These are phyloP conservation scores for Verticillium nubilum DNA, from an alignment of 2,329 filamentous ascomycete species.

Conservation along the genomic window DNA sequence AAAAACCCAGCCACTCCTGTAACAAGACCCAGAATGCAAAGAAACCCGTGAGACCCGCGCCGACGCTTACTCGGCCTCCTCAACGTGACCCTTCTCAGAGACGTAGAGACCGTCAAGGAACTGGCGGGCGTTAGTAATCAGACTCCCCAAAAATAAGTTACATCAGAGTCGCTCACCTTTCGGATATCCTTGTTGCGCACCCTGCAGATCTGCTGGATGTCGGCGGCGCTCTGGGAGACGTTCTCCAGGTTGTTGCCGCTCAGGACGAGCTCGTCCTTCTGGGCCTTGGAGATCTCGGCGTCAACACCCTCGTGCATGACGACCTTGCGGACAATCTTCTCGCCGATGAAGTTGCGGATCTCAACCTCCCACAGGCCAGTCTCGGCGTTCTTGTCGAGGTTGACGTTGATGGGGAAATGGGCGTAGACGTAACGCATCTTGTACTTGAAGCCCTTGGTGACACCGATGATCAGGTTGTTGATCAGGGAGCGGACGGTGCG, in stretches of 20 bases:
- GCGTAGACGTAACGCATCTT: constrained; percentile 99
- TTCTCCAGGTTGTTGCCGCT: constrained; percentile 92
- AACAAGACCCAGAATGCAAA: constrained; percentile 50
- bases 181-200: constrained; percentile 99
- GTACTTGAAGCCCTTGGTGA: constrained; percentile 99
- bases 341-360: constrained; percentile 99
- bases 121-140: constrained; percentile 37
- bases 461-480: constrained; percentile 97
- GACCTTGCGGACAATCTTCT: constrained; percentile 97
- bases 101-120: constrained; percentile 99
- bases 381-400: constrained; percentile 93
- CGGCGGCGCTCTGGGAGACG: constrained; percentile 96
- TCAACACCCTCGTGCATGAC: constrained; percentile 86
- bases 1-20: constrained; percentile 55
- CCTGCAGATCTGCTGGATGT: constrained; percentile 99
- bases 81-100: constrained; percentile 95
- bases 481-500: constrained; percentile 97
- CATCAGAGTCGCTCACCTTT: constrained; percentile 58
- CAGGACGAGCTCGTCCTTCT: constrained; percentile 97
- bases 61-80: constrained; percentile 54
- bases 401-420: constrained; percentile 99
- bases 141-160: background rate
- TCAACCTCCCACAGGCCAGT: constrained; percentile 86
- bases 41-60: constrained; percentile 25
- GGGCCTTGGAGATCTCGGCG: constrained; percentile 80